Evolutionary conservation across 1,139 yeast species (phyloP), one percentile per base, ranked within the genome.

Genomic region (Yamadazyma diddensiae): DNA sequence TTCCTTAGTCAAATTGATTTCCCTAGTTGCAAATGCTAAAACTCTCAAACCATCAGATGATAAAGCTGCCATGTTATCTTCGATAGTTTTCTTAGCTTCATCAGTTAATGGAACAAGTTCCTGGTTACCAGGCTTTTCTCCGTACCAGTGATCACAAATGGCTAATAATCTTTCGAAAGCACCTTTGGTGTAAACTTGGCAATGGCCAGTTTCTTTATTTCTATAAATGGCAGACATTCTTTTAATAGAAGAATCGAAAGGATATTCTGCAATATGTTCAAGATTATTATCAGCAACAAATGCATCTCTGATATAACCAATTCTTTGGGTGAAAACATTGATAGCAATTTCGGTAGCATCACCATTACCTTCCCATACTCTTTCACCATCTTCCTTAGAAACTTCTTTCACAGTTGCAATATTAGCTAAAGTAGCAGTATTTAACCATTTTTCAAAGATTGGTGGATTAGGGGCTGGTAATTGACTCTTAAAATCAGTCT

Each of bases 341-440:
- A 84, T 79, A 10, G 94, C 92, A 49, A 82, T 77, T 58, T 84
- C 94, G 3, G 94, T 84, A 23, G 94, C 88, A 52, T 84, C 94
- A 34, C 94, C 94, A 48, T 79, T 81, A 11, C 86, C 87, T 46
- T 75, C 77, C 92, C 94, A 84, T 12, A 43, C 56, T 15, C 6
- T 22, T 23, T 49, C 36, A n/a, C 62, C 52, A 19, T 33, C 36
- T 24, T 55, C 64, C 34, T 61, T 62, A 16, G 50, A 48, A 24
- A 63, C 62, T 40, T 69, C 57, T 39, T 65, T 66, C 15, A 83
- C 75, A 12, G 68, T 64, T 3, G 94, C 88, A 50, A 82, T 77
- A 48, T 84, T 84, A 21, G 92, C 92, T 46, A 84, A 57, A 2
- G 88, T 70, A 6, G 90, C 85, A 27, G 80, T 65, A 23, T 57